phyloP scores from a whole-genome alignment of 163 green algal genomes.

The Prototheca wickerhamii region DNA sequence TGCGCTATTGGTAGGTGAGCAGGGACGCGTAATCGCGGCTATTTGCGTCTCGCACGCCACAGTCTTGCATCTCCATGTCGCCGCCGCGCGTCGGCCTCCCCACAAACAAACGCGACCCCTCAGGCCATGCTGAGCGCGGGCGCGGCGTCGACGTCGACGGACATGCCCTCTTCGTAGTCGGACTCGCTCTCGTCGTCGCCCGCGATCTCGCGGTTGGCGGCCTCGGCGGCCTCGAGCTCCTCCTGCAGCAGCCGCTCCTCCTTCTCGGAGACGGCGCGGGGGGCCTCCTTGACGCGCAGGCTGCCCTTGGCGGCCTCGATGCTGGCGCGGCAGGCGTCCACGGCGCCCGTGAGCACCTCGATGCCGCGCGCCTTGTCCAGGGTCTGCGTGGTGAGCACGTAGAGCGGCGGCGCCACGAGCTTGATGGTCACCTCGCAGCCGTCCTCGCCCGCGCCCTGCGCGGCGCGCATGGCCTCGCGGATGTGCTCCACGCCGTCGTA shows the following conservation, averaged over 20 bases:
- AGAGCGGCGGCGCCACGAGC: conserved; percentile 93
- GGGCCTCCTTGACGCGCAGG: conserved; percentile 86
- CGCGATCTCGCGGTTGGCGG: conserved; percentile 73
- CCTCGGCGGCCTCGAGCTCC: conserved; percentile 70
- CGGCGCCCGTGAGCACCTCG: conserved; percentile 65
- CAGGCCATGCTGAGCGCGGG: conserved; percentile 16
- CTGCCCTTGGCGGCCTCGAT: conserved; percentile 79
- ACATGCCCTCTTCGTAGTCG: conserved; percentile 78
- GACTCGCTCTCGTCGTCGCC: conserved; percentile 76
- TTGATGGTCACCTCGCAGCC: conserved; percentile 92
- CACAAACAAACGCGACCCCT: too few species aligned
- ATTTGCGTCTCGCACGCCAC: too few species aligned
- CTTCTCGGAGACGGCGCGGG: conserved; percentile 81
- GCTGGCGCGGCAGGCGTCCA: conserved; percentile 55
- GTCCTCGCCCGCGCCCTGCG: conserved; percentile 47
- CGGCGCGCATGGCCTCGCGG: conserved; percentile 83
- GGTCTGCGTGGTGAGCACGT: conserved; percentile 94
- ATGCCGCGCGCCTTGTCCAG: conserved; percentile 84
- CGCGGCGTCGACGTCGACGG: conserved; percentile 42
- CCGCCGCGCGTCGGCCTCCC: too few species aligned
- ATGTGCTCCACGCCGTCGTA: conserved; percentile 98
- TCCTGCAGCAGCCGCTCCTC: conserved; percentile 87
- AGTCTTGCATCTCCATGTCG: too few species aligned
- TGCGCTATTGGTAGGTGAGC: too few species aligned
- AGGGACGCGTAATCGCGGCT: too few species aligned